A percentile compares a stretch with the other conserved stretches of the same genome.
phyloP scores from a whole-genome alignment of 2,329 filamentous ascomycete genomes.

The Aspergillus fijiensis region DNA sequence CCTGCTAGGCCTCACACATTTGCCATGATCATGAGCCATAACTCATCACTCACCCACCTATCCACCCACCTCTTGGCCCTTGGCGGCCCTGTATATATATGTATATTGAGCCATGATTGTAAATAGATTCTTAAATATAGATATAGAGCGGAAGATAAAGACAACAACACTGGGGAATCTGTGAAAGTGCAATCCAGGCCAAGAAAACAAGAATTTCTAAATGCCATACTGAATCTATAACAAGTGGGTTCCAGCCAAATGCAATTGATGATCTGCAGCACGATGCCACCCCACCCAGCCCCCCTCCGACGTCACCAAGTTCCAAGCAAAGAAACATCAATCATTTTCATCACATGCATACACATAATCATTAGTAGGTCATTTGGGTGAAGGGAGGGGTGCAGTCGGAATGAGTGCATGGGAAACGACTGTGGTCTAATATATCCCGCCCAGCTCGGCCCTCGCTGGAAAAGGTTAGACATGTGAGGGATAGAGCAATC shows the following conservation, averaged over 20 bases:
- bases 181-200: too few relatives aligned
- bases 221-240: too few relatives aligned
- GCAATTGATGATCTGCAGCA: not conserved
- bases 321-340: not conserved
- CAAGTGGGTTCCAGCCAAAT: too few relatives aligned
- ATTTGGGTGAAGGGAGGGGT: not conserved
- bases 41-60: not conserved
- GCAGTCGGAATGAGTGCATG: too few relatives aligned
- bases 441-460: too few relatives aligned
- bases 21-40: not conserved
- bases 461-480: too few relatives aligned
- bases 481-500: too few relatives aligned
- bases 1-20: too few relatives aligned
- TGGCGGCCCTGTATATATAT: not conserved
- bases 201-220: too few relatives aligned
- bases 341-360: not conserved
- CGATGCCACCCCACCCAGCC: not conserved
- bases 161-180: not conserved
- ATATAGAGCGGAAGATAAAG: not conserved
- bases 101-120: not conserved
- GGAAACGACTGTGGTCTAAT: too few relatives aligned
- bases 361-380: not conserved
- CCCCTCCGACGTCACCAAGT: not conserved
- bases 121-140: not conserved
- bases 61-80: not conserved